These are phyloP conservation scores for Psophocarpus tetragonolobus DNA, from an alignment of 306 rosid genomes.

Conservation along the genomic window DNA sequence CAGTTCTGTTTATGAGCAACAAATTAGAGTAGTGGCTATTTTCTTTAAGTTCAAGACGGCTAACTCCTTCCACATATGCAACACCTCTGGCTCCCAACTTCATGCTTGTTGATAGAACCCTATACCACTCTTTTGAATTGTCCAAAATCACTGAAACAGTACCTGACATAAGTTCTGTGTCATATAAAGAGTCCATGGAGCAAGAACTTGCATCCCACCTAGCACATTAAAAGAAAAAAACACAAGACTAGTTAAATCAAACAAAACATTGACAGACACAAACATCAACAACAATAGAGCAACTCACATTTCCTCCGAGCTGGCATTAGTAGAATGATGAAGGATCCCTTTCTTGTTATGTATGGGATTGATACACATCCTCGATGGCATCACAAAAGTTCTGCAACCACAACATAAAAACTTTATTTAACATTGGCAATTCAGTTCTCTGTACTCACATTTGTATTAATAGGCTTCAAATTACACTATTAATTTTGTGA, in stretches of 20 bases:
- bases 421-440: neutral
- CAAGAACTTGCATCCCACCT: slow-evolving; percentile 88
- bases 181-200: slow-evolving; percentile 88
- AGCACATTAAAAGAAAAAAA: neutral
- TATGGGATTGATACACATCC: slow-evolving; percentile 92
- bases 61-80: slow-evolving; percentile 64
- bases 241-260: slow-evolving; percentile 27
- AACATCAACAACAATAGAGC: neutral
- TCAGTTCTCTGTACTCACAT: too few species aligned
- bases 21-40: slow-evolving; percentile 61
- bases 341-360: slow-evolving; percentile 89
- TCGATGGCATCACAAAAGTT: slow-evolving; percentile 90
- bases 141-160: slow-evolving; percentile 88
- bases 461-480: too few species aligned
- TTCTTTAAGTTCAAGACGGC: slow-evolving; percentile 65
- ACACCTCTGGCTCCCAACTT: slow-evolving; percentile 78
- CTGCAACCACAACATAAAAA: slow-evolving; percentile 48
- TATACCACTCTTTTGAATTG: slow-evolving; percentile 83
- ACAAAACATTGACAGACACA: neutral
- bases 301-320: slow-evolving; percentile 73
- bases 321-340: slow-evolving; percentile 55
- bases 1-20: slow-evolving; percentile 76
- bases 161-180: slow-evolving; percentile 62
- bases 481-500: too few species aligned
- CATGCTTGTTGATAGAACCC: slow-evolving; percentile 70